phyloP scores from a whole-genome alignment of 2,329 filamentous ascomycete species.

The Stagonosporopsis vannaccii region DNA sequence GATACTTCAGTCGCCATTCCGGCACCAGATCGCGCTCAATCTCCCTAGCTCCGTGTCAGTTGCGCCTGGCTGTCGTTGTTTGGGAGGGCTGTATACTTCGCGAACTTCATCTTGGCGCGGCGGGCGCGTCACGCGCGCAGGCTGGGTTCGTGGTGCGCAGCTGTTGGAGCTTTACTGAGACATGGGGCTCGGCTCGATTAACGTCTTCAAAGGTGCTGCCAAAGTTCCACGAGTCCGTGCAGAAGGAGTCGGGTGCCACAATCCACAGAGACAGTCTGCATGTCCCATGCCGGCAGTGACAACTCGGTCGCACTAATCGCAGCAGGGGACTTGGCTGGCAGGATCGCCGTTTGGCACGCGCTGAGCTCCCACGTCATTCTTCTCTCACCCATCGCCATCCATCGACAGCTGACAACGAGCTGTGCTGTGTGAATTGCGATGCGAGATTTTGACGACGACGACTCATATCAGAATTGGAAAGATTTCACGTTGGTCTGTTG shows the following conservation, averaged over 20 bases:
- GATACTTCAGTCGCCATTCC: slow-evolving; percentile 93
- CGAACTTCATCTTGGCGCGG: slow-evolving; percentile 63
- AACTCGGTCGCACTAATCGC: slow-evolving; percentile 3
- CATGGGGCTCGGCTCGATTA: neutral
- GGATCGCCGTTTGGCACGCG: neutral
- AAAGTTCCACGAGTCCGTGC: slow-evolving; percentile 3
- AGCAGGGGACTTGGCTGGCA: slow-evolving; percentile 10
- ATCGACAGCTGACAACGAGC: neutral
- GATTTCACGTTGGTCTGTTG: too few species aligned
- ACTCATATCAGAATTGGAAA: too few species aligned
- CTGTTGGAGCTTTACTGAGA: neutral
- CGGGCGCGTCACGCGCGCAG: slow-evolving; percentile 17
- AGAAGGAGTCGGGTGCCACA: slow-evolving; percentile 5
- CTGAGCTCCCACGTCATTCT: neutral
- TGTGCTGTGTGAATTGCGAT: neutral
- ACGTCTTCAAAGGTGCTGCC: too few species aligned
- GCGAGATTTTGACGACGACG: too few species aligned
- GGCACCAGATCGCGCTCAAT: slow-evolving; percentile 87
- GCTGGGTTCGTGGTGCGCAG: neutral
- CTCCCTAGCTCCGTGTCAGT: slow-evolving; percentile 60
- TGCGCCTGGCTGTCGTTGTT: neutral
- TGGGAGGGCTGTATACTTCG: slow-evolving; percentile 58
- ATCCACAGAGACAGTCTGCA: neutral
- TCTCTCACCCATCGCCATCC: neutral
- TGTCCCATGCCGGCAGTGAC: slow-evolving; percentile 2